Conservation (phyloP, 441 rosid species). For the Aquilaria agallochum region DNA sequence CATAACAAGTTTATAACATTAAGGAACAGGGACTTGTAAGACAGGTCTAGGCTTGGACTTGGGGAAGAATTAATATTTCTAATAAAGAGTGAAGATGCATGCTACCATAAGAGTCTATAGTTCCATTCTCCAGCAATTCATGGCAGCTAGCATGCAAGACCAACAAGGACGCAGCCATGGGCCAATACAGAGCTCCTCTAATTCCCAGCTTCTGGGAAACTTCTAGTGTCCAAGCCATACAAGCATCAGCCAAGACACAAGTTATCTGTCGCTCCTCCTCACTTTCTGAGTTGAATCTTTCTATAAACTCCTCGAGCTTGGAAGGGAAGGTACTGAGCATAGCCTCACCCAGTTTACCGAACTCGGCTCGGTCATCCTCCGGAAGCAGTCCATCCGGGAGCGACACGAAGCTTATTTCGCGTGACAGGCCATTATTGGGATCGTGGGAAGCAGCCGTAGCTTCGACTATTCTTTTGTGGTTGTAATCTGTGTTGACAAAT, state of each 20-base stretch:
- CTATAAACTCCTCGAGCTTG: conserved; percentile 36
- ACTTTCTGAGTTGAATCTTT: conserved; percentile 21
- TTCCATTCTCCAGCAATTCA: conserved; percentile 14
- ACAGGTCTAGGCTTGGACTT: too few relatives aligned
- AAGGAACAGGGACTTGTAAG: too few relatives aligned
- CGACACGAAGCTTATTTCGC: conserved; percentile 30
- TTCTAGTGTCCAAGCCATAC: conserved; percentile 19
- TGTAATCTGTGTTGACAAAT: conserved; percentile 30
- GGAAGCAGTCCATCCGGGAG: conserved; percentile 43
- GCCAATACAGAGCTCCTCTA: conserved; percentile 15
- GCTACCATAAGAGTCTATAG: conserved; percentile 17
- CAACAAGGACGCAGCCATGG: conserved; percentile 15
- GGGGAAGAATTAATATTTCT: too few relatives aligned
- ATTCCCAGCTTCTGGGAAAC: conserved; percentile 22
- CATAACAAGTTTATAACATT: too few relatives aligned
- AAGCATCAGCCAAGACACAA: conserved; percentile 23
- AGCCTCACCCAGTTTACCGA: conserved; percentile 34
- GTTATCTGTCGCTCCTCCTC: conserved; percentile 4
- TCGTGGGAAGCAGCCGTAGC: conserved; percentile 13
- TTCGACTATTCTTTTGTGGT: conserved; percentile 22
- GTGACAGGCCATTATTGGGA: background rate
- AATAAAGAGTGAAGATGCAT: background rate
- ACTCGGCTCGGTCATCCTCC: conserved; percentile 25
- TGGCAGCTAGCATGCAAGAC: conserved; percentile 8
- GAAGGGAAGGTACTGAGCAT: conserved; percentile 34